Percentiles rank a stretch among this genome's conserved stretches.
These are phyloP conservation scores for Corymbia citriodora DNA, from an alignment of 441 rosid species.

Conservation along the genomic window DNA sequence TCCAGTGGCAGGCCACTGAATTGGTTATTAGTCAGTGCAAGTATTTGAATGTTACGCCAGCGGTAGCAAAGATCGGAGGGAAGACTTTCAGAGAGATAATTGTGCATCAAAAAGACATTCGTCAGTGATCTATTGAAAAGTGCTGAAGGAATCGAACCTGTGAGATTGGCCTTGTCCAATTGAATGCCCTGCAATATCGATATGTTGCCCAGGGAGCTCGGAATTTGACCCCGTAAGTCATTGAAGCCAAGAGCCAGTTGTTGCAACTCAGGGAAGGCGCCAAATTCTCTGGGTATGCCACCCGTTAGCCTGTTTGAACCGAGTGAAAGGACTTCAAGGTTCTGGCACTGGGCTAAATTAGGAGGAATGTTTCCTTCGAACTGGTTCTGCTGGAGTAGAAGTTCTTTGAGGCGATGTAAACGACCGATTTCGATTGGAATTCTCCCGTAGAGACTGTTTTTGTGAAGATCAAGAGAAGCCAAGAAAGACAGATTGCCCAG, in stretches of 20 bases:
- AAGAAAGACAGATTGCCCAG: not conserved
- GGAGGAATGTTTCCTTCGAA: not conserved
- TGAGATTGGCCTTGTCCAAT: fast-evolving
- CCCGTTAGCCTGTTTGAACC: fast-evolving
- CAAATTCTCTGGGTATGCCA: not conserved
- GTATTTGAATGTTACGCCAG: not conserved
- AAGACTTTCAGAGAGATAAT: not conserved
- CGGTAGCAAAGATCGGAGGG: not conserved
- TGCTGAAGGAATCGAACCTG: not conserved
- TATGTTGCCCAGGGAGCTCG: not conserved
- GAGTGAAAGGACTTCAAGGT: no score
- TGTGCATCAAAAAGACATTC: fast-evolving
- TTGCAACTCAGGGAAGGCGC: not conserved
- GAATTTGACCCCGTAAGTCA: not conserved
- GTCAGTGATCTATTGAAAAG: not conserved
- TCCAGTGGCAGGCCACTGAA: not conserved
- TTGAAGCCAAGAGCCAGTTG: fast-evolving
- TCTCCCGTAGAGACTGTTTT: not conserved
- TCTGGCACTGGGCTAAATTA: not conserved
- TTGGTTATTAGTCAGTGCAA: fast-evolving
- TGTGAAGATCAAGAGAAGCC: fast-evolving
- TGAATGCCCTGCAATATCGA: not conserved
- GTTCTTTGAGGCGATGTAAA: fast-evolving
- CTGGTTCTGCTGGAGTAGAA: fast-evolving
- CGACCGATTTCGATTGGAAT: not conserved